A percentile compares a stretch with the other conserved stretches of the same genome.
Conservation (phyloP, 106 monocot genomes). For the Dendrobium chrysotoxum region DNA sequence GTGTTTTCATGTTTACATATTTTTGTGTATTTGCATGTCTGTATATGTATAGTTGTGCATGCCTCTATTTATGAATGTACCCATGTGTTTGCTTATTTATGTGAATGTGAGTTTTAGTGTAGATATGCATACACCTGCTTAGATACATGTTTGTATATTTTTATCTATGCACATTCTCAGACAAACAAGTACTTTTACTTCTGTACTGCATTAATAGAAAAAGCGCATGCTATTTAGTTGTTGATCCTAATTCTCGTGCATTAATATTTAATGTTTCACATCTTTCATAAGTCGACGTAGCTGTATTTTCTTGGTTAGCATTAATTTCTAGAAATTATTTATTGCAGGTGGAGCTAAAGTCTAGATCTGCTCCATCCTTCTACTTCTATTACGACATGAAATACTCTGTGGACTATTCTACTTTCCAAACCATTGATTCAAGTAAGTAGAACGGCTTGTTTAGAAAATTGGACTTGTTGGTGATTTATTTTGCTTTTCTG, state of each 20-base stretch:
- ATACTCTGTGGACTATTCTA: constrained; percentile 74
- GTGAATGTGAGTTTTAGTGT: background rate
- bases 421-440: constrained; percentile 47
- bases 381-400: constrained; percentile 85
- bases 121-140: background rate
- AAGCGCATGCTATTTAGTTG: background rate
- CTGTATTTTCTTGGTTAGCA: background rate
- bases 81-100: background rate
- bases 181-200: background rate
- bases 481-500: background rate
- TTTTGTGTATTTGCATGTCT: background rate
- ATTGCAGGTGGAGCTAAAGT: constrained; percentile 47
- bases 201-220: background rate
- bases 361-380: constrained; percentile 26
- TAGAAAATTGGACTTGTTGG: background rate
- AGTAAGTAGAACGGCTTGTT: constrained; percentile 24
- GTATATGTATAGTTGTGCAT: background rate
- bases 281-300: constrained; percentile 1
- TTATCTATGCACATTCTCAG: background rate
- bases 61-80: background rate
- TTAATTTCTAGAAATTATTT: constrained; percentile 10
- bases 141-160: background rate
- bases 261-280: background rate
- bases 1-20: background rate
- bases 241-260: background rate